phyloP scores from a whole-genome alignment of 495 filamentous ascomycete genomes.

The Neurospora sp. region DNA sequence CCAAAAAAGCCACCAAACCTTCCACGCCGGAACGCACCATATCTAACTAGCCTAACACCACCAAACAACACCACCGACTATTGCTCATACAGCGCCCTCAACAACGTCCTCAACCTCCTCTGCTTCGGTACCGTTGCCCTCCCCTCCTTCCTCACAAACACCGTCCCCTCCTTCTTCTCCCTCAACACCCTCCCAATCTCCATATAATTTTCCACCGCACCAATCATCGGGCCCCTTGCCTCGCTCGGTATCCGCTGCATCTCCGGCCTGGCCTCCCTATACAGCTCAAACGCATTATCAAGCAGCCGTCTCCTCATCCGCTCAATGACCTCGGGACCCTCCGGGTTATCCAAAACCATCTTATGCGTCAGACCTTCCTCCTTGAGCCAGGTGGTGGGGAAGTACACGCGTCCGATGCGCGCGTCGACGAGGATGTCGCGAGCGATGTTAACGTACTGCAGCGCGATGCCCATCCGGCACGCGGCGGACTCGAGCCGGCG shows the following conservation, averaged over 20 bases:
- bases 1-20: background rate
- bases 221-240: constrained; percentile 48
- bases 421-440: constrained; percentile 57
- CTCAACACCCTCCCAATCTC: constrained; percentile 54
- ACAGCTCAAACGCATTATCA: constrained; percentile 44
- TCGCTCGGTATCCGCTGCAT: constrained; percentile 48
- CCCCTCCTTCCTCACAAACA: constrained; percentile 31
- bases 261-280: constrained; percentile 34
- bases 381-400: constrained; percentile 51
- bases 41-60: background rate
- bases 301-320: constrained; percentile 42
- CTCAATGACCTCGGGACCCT: constrained; percentile 26
- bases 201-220: constrained; percentile 65
- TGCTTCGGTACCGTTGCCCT: constrained; percentile 47
- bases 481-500: constrained; percentile 35
- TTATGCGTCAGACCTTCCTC: constrained; percentile 41
- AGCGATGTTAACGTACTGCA: constrained; percentile 65
- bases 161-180: constrained; percentile 14
- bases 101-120: constrained; percentile 45
- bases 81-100: constrained; percentile 32
- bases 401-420: constrained; percentile 48
- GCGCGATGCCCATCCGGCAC: constrained; percentile 52
- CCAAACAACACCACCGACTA: background rate
- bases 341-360: constrained; percentile 40
- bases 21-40: background rate